Evolutionary conservation across 805 yeast species (phyloP).

Genomic region (Naumovozyma dairenensis): DNA sequence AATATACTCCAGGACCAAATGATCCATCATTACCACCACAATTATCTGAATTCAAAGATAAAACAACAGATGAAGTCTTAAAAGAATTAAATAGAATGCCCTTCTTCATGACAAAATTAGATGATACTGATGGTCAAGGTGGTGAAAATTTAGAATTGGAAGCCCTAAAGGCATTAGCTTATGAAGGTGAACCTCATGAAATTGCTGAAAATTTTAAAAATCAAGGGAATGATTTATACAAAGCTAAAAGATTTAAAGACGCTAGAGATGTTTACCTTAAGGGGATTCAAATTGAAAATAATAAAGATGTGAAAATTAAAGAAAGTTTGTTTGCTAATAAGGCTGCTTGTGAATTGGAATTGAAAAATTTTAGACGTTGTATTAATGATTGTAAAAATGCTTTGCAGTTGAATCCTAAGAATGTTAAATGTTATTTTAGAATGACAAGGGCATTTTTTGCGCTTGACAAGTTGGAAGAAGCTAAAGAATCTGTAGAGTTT

Average conservation of each 20-base stretch:
- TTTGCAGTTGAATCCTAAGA: slow-evolving; percentile 52
- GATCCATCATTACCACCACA: slow-evolving; percentile 81
- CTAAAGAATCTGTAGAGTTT: slow-evolving; percentile 52
- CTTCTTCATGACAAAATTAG: slow-evolving; percentile 85
- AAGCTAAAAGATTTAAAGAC: slow-evolving; percentile 55
- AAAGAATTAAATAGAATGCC: slow-evolving; percentile 76
- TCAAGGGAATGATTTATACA: slow-evolving; percentile 87
- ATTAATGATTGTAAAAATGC: slow-evolving; percentile 78
- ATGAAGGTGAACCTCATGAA: slow-evolving; percentile 93
- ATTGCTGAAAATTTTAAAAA: slow-evolving; percentile 79
- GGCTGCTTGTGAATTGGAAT: slow-evolving; percentile 84
- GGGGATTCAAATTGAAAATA: slow-evolving; percentile 66
- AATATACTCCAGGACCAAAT: slow-evolving; percentile 39
- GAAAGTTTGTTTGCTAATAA: slow-evolving; percentile 66
- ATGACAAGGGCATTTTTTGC: slow-evolving; percentile 72
- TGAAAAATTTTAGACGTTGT: slow-evolving; percentile 75
- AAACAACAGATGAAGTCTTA: slow-evolving; percentile 67
- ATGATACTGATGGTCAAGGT: slow-evolving; percentile 65
- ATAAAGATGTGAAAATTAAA: slow-evolving; percentile 41
- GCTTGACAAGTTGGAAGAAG: slow-evolving; percentile 63
- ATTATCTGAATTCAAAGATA: slow-evolving; percentile 48
- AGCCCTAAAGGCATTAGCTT: slow-evolving; percentile 83
- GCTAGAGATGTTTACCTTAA: slow-evolving; percentile 75
- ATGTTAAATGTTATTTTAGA: slow-evolving; percentile 76
- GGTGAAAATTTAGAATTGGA: slow-evolving; percentile 70